Base-by-base conservation (phyloP, 2,329 filamentous ascomycete species). In the Elsinoe perseae region DNA sequence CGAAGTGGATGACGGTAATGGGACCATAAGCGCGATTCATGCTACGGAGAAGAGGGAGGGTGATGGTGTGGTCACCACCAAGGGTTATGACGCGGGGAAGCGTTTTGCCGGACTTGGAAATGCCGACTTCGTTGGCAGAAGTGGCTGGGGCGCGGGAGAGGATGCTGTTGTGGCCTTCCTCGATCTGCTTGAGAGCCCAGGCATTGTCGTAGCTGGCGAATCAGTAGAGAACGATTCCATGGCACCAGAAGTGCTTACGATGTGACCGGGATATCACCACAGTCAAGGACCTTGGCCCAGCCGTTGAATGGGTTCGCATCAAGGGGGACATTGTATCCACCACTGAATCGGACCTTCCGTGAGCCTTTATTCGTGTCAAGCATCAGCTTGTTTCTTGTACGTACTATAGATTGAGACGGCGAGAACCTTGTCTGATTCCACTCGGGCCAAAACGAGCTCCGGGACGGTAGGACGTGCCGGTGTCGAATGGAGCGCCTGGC, bases 351-450 rank as follows among this genome's bases (percentile, higher is more conserved):
- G 60, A 78, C 65, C 67, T 72, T 78, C 57, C 72, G 73, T 76
- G 73, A 76, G 74, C 74, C 72, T 75, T 70, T 56, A 59, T 61
- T 42, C 44, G 48, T 27, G 58, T 62, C 62, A 63, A 64, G 60
- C 58, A 56, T 43, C 28, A 46, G 28, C 36, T 69, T 73, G 66
- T 68, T 62, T 64, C 56, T 38, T 57, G 56, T 61, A 79, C 84
- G 65, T 84, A 91, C 87, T 93, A 93, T 57, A 93, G 83, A 73
- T 92, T 93, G 62, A 93, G 80, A 62, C 88, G 81, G 66, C 88
- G 84, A 67, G 87, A 92, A 72, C 88, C 89, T 77, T 93, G 89
- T 68, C 89, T 82, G 64, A 93, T 92, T 48, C 88, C 88, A 28
- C 84, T 88, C 8, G 89, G 89, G 0, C 89, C 89, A 63, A 95